Base-by-base conservation (phyloP, 257 asterid species). In the Salvia rosmarinus region DNA sequence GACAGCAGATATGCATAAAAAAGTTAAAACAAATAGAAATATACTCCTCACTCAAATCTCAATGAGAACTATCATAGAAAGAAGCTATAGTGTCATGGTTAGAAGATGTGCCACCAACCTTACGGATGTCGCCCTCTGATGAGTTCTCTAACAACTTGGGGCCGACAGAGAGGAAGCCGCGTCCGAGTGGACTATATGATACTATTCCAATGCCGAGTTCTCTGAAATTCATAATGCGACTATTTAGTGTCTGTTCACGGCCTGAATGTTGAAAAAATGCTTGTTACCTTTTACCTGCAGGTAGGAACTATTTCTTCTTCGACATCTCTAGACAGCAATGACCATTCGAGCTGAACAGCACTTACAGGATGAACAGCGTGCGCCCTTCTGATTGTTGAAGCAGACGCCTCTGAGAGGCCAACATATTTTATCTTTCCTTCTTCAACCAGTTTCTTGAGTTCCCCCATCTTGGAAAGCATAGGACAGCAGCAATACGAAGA, bases 331-430 rank as follows among this genome's bases (percentile, higher is more conserved):
- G 89, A 62, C 90, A 85, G 83, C 64, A 83, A 49, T 0, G 92
- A 89, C 92, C 92, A 89, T 61, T 89, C 92, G 23, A 69, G 71
- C 75, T 89, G 89, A 21, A 87, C 77, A 1, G 94, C 96, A 21
- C 91, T 82, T 70, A 90, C 71, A 1, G 96, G 91, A 82, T 90
- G 93, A 64, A 90, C 82, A 8, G 87, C 92, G 49, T 90, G 90
- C 23, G 96, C 92, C 80, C 95, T 90, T 83, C 86, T 83, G 59
- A 88, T 86, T 19, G 96, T 85, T 28, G 89, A 82, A 64, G 81
- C 83, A 32, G 86, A 84, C 17, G 96, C 91, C 86, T 88, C 96
- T 0, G 96, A 90, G 28, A 90, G 84, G 11, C 96, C 96, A 37
- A 88, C 77, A 40, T 86, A 88, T 72, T 85, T 90, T 40, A 86